phyloP scores from a whole-genome alignment of 2,329 filamentous ascomycete genomes.

The Dothideomycetes sp. region DNA sequence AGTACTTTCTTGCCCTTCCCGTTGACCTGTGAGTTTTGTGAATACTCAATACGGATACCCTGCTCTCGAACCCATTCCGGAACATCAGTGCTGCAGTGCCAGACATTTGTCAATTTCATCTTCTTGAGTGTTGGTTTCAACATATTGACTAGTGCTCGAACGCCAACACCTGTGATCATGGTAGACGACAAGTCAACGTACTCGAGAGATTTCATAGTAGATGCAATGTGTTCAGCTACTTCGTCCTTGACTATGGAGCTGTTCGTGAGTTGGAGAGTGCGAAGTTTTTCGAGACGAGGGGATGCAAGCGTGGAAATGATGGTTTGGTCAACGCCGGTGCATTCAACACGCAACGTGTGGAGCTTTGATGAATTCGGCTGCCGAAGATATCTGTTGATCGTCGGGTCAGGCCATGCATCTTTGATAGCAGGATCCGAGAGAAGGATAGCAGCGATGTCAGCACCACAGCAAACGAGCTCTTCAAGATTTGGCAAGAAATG shows the following conservation, averaged over 20 bases:
- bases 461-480: conserved; percentile 8
- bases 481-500: conserved; percentile 6
- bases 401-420: conserved; percentile 2
- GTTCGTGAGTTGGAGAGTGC: conserved; percentile 6
- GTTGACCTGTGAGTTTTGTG: conserved; percentile 1
- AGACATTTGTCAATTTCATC: conserved; percentile 26
- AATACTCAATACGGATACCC: conserved; percentile 26
- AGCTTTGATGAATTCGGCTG: conserved; percentile 3
- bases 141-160: conserved; percentile 30
- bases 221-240: conserved; percentile 6
- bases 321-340: conserved; percentile 1
- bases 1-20: conserved; percentile 8
- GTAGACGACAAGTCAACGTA: conserved; percentile 29
- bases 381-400: conserved; percentile 2
- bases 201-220: conserved; percentile 16
- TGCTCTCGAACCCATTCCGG: conserved; percentile 31
- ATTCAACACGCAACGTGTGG: conserved; percentile 1
- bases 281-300: conserved; percentile 4
- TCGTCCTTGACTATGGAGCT: conserved; percentile 7
- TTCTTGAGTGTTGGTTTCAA: conserved; percentile 15
- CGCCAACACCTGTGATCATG: conserved; percentile 32
- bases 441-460: conserved; percentile 6
- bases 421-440: conserved; percentile 1
- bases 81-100: conserved; percentile 30
- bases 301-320: conserved; percentile 6